These are phyloP conservation scores for Cudoniella acicularis DNA, from an alignment of 495 filamentous ascomycete species.

Conservation along the genomic window DNA sequence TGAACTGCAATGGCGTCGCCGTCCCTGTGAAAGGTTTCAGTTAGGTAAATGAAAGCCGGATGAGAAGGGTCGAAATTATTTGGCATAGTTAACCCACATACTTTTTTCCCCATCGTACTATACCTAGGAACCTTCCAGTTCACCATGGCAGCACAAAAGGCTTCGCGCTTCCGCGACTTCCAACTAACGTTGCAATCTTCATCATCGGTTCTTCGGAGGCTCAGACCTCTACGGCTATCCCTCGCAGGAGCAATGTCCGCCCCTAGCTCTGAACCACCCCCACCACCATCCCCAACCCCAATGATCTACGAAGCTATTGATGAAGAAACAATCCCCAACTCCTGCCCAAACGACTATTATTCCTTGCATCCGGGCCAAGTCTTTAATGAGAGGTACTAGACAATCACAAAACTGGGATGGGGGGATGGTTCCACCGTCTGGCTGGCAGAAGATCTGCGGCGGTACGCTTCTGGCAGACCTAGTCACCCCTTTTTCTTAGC, in stretches of 20 bases:
- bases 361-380: constrained; percentile 1
- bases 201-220: neutral
- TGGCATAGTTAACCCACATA: too few relatives aligned
- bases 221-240: neutral
- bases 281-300: too few relatives aligned
- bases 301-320: neutral
- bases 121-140: neutral
- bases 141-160: neutral
- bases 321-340: constrained; percentile 8
- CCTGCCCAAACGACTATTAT: constrained; percentile 1
- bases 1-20: too few relatives aligned
- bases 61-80: too few relatives aligned
- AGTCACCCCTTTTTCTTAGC: neutral
- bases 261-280: neutral
- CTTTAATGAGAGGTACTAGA: constrained; percentile 3
- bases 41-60: too few relatives aligned
- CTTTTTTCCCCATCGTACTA: too few relatives aligned
- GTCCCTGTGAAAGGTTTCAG: too few relatives aligned
- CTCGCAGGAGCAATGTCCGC: neutral
- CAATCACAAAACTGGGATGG: constrained; percentile 8
- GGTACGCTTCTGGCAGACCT: neutral
- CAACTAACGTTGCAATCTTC: neutral
- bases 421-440: constrained; percentile 34
- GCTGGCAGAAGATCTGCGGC: constrained; percentile 34
- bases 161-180: neutral